phyloP scores from a whole-genome alignment of 2,329 filamentous ascomycete genomes.

The Huntiella bhutanensis region DNA sequence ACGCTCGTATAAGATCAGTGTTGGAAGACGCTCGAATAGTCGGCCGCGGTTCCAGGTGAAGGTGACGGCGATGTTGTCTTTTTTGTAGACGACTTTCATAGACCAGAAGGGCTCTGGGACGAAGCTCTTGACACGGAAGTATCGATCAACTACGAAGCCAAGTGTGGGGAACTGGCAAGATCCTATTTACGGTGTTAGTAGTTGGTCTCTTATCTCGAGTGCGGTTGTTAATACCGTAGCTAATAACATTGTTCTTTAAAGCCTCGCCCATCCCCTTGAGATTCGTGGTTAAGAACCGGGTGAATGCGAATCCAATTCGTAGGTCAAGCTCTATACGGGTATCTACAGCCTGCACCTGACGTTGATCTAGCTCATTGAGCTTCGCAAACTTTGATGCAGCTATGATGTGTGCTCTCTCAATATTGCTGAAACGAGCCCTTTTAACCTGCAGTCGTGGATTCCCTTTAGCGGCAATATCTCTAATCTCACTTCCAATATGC shows the following conservation, averaged over 20 bases:
- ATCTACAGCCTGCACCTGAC: slow-evolving; percentile 69
- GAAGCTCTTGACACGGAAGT: slow-evolving; percentile 86
- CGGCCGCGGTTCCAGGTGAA: slow-evolving; percentile 71
- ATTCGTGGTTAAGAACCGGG: slow-evolving; percentile 64
- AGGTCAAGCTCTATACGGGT: slow-evolving; percentile 85
- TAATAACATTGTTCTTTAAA: slow-evolving; percentile 48
- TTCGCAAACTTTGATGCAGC: slow-evolving; percentile 48
- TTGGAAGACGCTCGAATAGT: slow-evolving; percentile 72
- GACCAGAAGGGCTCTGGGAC: slow-evolving; percentile 83
- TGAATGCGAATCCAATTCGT: slow-evolving; percentile 82
- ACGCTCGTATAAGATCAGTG: slow-evolving; percentile 66
- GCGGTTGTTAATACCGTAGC: slow-evolving; percentile 45
- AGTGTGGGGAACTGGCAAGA: slow-evolving; percentile 95
- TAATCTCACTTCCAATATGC: slow-evolving; percentile 84
- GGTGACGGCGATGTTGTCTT: slow-evolving; percentile 58
- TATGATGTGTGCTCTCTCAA: slow-evolving; percentile 79
- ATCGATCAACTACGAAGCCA: slow-evolving; percentile 91
- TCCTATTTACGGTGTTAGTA: slow-evolving; percentile 24
- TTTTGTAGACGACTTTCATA: slow-evolving; percentile 65
- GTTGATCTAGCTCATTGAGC: slow-evolving; percentile 62
- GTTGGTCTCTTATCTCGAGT: neutral
- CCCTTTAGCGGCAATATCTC: slow-evolving; percentile 54
- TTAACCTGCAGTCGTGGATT: slow-evolving; percentile 63
- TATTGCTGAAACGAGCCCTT: slow-evolving; percentile 85
- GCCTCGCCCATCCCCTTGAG: slow-evolving; percentile 54